Evolutionary conservation across 352 stramenopile species (phyloP).

Genomic region (Phytophthora citricola): DNA sequence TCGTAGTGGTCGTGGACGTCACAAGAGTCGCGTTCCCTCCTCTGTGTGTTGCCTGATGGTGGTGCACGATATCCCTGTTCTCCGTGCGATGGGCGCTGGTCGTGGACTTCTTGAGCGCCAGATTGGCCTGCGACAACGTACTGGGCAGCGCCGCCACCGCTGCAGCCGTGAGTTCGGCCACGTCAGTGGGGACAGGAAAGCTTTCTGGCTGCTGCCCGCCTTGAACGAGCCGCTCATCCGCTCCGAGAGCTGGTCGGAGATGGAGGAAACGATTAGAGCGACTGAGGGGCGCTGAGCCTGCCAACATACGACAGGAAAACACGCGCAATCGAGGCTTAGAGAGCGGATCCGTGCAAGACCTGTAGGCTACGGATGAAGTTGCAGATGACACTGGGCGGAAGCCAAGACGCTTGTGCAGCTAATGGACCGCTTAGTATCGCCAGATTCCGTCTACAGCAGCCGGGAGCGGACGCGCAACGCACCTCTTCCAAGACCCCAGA

Average conservation of each 20-base stretch:
- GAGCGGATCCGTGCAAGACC: not conserved
- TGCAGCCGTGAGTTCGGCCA: constrained; percentile 79
- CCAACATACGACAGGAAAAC: constrained; percentile 26
- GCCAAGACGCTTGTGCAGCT: constrained; percentile 9
- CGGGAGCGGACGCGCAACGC: constrained; percentile 28
- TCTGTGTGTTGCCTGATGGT: constrained; percentile 77
- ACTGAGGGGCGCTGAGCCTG: constrained; percentile 22
- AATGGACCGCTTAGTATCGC: not conserved
- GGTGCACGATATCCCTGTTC: constrained; percentile 81
- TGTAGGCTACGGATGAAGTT: not conserved
- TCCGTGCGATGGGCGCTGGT: constrained; percentile 67
- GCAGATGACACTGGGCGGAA: constrained; percentile 9
- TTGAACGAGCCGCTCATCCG: constrained; percentile 64
- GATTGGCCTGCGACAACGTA: constrained; percentile 61
- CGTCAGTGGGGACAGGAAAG: constrained; percentile 77
- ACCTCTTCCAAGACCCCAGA: constrained; percentile 42
- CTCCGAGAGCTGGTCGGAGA: constrained; percentile 6
- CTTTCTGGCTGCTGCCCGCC: constrained; percentile 52
- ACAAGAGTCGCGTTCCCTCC: constrained; percentile 76
- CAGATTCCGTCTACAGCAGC: constrained; percentile 2
- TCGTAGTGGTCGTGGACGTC: constrained; percentile 81
- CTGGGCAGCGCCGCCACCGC: constrained; percentile 71
- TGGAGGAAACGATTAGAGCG: not conserved
- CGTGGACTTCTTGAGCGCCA: constrained; percentile 55
- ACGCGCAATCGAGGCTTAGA: constrained; percentile 31